Conservation (phyloP, 257 asterid species). For the Osmanthus fragrans region DNA sequence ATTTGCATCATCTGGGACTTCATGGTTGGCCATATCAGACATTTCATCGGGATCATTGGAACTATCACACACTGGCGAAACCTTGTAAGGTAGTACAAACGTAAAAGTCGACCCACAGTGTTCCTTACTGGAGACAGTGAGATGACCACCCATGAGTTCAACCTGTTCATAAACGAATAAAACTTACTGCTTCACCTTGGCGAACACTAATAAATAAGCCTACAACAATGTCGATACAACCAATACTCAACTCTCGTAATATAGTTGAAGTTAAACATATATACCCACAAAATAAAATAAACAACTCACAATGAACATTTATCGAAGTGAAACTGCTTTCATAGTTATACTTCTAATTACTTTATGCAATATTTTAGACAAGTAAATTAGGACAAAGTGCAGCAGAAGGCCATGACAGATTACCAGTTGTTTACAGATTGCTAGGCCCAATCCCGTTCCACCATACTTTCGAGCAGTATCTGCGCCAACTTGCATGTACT, state of each 20-base stretch:
- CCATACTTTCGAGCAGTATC: constrained; percentile 95
- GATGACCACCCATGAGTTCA: constrained; percentile 95
- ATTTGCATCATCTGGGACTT: constrained; percentile 36
- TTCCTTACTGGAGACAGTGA: constrained; percentile 72
- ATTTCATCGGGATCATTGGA: constrained; percentile 75
- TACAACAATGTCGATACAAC: no score
- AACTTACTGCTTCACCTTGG: neutral
- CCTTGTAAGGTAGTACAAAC: constrained; percentile 73
- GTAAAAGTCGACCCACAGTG: constrained; percentile 79
- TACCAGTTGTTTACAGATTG: constrained; percentile 92
- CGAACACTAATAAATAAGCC: no score
- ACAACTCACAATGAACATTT: neutral
- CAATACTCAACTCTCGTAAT: no score
- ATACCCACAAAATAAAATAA: neutral
- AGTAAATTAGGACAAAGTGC: neutral
- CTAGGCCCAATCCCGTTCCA: constrained; percentile 93
- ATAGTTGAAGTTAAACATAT: no score
- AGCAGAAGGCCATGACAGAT: constrained; percentile 1
- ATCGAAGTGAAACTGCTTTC: neutral
- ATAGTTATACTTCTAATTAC: neutral
- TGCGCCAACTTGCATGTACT: constrained; percentile 91
- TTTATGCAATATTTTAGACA: neutral
- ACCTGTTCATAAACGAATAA: constrained; percentile 45
- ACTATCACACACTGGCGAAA: constrained; percentile 53
- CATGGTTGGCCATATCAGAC: constrained; percentile 53